Conservation (phyloP, 2,329 filamentous ascomycete species). For the Harringtonia aguacate region DNA sequence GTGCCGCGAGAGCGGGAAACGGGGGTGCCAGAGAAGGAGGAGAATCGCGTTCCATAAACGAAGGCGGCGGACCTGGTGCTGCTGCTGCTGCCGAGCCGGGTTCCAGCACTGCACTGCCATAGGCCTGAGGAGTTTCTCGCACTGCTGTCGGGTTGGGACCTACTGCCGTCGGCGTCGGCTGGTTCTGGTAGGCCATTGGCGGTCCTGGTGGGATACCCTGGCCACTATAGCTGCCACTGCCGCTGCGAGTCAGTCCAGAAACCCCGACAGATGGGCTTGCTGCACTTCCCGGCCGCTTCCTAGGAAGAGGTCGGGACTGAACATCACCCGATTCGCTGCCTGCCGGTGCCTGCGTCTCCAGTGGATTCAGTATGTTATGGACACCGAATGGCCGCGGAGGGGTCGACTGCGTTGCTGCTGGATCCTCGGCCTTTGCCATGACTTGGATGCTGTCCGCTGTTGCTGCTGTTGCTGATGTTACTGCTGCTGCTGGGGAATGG, state of each 20-base stretch:
- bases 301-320: constrained; percentile 9
- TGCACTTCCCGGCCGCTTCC: constrained; percentile 11
- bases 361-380: constrained; percentile 33
- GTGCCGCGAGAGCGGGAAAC: constrained; percentile 13
- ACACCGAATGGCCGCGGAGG: constrained; percentile 26
- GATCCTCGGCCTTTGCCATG: constrained; percentile 2
- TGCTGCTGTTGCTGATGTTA: neutral
- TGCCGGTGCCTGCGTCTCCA: constrained; percentile 18
- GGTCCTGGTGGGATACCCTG: neutral
- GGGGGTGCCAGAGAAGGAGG: neutral
- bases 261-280: constrained; percentile 13
- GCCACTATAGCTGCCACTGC: neutral
- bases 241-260: no score
- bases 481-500: neutral
- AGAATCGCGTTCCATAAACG: neutral
- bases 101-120: no score
- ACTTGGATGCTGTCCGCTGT: neutral
- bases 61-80: no score
- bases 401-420: constrained; percentile 15
- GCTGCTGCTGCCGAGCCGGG: neutral
- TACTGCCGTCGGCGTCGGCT: neutral
- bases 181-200: neutral
- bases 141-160: neutral
- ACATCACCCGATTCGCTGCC: neutral
- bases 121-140: neutral